Evolutionary conservation across 2,329 filamentous ascomycete genomes (phyloP).

Genomic region (Fusarium mexicanum): DNA sequence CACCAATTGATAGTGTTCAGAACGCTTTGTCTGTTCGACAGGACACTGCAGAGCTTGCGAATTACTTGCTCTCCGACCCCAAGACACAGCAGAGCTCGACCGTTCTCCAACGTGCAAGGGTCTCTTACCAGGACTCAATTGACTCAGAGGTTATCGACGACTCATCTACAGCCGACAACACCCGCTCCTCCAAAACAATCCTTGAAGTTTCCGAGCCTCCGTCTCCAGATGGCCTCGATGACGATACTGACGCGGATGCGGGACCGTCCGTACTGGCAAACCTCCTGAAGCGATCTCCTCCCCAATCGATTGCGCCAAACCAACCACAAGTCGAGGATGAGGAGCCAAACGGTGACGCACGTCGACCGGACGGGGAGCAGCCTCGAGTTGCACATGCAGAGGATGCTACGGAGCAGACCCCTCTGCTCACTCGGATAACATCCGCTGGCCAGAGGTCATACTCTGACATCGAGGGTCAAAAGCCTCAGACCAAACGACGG

Average conservation of each 20-base stretch:
- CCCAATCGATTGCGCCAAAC: constrained; percentile 47
- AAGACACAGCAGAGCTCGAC: constrained; percentile 55
- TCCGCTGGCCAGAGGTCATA: constrained; percentile 45
- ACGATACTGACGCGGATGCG: constrained; percentile 31
- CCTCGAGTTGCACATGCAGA: constrained; percentile 15
- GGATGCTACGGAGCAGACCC: constrained; percentile 56
- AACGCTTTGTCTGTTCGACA: constrained; percentile 84
- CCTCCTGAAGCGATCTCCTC: constrained; percentile 61
- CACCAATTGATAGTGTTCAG: constrained; percentile 72
- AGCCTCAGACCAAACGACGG: constrained; percentile 44
- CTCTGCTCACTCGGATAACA: constrained; percentile 54
- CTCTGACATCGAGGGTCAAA: constrained; percentile 63
- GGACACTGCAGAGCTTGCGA: constrained; percentile 87
- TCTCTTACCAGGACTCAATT: constrained; percentile 44
- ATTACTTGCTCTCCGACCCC: constrained; percentile 78
- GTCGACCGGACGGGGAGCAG: constrained; percentile 18
- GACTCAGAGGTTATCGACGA: constrained; percentile 36
- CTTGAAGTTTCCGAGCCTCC: constrained; percentile 66
- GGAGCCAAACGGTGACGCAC: constrained; percentile 15
- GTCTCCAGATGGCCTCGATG: constrained; percentile 38
- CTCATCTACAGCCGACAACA: constrained; percentile 36
- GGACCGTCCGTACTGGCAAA: constrained; percentile 58
- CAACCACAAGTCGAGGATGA: constrained; percentile 18
- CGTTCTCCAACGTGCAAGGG: constrained; percentile 55
- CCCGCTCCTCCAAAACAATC: constrained; percentile 60